These are phyloP conservation scores for Candida glaebosa DNA, from an alignment of 805 yeast genomes.

Conservation along the genomic window DNA sequence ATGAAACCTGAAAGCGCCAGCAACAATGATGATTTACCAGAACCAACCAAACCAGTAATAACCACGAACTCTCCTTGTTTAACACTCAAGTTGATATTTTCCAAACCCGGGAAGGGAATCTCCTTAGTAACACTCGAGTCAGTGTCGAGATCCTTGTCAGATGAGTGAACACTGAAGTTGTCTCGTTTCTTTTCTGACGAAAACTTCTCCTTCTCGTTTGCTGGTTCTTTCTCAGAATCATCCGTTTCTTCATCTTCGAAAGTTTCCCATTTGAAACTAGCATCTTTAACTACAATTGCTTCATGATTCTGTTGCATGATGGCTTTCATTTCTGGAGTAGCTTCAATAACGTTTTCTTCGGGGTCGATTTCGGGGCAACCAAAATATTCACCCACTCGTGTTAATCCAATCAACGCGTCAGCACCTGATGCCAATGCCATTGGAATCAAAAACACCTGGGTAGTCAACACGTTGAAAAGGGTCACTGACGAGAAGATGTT, in stretches of 20 bases:
- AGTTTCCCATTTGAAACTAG: slow-evolving; percentile 29
- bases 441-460: slow-evolving; percentile 67
- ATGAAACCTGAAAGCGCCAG: slow-evolving; percentile 37
- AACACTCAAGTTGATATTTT: slow-evolving; percentile 20
- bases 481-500: slow-evolving; percentile 68
- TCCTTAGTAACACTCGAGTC: slow-evolving; percentile 13
- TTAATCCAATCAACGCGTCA: slow-evolving; percentile 63
- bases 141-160: slow-evolving; percentile 9
- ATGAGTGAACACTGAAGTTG: slow-evolving; percentile 4
- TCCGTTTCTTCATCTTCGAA: slow-evolving; percentile 18
- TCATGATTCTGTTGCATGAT: slow-evolving; percentile 22
- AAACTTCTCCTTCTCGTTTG: slow-evolving; percentile 8
- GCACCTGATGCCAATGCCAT: slow-evolving; percentile 64
- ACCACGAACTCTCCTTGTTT: slow-evolving; percentile 33
- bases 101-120: slow-evolving; percentile 24
- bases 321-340: slow-evolving; percentile 17
- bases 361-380: slow-evolving; percentile 42
- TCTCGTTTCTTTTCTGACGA: slow-evolving; percentile 4
- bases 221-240: slow-evolving; percentile 3
- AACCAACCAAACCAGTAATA: slow-evolving; percentile 34
- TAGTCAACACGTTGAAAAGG: slow-evolving; percentile 58
- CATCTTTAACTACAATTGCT: slow-evolving; percentile 21
- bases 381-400: slow-evolving; percentile 53
- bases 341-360: slow-evolving; percentile 25
- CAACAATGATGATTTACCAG: slow-evolving; percentile 36